phyloP scores from a whole-genome alignment of 2,329 filamentous ascomycete genomes.

The Arachnopeziza araneosa region DNA sequence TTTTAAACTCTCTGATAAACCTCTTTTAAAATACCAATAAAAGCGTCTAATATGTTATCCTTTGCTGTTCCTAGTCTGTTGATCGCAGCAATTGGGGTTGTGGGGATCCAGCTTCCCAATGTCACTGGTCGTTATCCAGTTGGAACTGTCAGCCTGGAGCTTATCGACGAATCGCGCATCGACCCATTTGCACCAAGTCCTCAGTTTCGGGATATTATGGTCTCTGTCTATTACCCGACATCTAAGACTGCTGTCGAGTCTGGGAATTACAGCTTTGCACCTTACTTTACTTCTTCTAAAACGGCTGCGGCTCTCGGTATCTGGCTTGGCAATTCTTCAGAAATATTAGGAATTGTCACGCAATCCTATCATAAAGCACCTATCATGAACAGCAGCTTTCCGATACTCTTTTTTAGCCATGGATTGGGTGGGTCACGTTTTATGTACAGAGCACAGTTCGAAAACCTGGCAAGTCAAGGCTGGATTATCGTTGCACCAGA shows the following conservation, averaged over 20 bases:
- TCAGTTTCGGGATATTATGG: constrained; percentile 11
- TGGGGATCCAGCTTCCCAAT: constrained; percentile 1
- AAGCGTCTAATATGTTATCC: too few relatives aligned
- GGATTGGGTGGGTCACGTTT: constrained; percentile 25
- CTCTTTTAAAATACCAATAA: too few relatives aligned
- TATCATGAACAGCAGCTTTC: constrained; percentile 8
- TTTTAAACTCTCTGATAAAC: too few relatives aligned
- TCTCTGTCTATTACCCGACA: constrained; percentile 17
- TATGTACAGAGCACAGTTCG: constrained; percentile 25
- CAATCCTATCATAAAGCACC: constrained; percentile 10
- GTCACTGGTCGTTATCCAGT: constrained; percentile 1
- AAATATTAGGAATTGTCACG: constrained; percentile 1
- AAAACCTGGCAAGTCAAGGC: constrained; percentile 29
- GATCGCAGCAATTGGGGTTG: neutral
- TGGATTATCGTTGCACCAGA: constrained; percentile 31
- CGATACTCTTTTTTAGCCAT: constrained; percentile 30
- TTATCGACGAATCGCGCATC: constrained; percentile 5
- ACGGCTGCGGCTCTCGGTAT: constrained; percentile 2
- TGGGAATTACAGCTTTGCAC: constrained; percentile 5
- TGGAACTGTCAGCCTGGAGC: constrained; percentile 6
- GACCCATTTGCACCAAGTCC: neutral
- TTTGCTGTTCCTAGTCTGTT: neutral
- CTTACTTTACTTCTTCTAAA: constrained; percentile 3
- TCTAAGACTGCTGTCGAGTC: neutral
- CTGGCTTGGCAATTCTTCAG: neutral